These are phyloP conservation scores for Aspergillus heteromorphus DNA, from an alignment of 495 filamentous ascomycete genomes.

Conservation along the genomic window DNA sequence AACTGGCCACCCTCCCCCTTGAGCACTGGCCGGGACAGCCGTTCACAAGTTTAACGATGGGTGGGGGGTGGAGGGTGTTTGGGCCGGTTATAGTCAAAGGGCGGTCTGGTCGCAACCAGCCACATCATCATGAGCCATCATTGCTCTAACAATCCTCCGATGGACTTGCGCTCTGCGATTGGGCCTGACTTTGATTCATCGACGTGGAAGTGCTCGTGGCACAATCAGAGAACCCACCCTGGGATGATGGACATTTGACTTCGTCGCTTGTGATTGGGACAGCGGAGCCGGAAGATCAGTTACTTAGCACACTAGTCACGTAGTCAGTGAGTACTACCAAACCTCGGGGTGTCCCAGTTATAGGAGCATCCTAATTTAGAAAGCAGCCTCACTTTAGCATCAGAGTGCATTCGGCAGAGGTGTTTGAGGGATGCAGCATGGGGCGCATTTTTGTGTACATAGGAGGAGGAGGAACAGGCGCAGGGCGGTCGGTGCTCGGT, in stretches of 20 bases:
- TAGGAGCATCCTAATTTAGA: too few relatives aligned
- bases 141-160: background rate
- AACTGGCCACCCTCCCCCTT: background rate
- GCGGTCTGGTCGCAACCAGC: slow-evolving; percentile 3
- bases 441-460: too few relatives aligned
- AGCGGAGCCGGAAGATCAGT: background rate
- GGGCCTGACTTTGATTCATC: background rate
- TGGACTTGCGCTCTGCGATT: background rate
- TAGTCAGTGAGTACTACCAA: too few relatives aligned
- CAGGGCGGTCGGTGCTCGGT: too few relatives aligned
- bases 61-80: background rate
- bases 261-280: background rate
- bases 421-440: too few relatives aligned
- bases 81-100: background rate
- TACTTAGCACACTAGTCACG: too few relatives aligned
- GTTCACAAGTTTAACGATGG: background rate
- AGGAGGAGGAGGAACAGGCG: too few relatives aligned
- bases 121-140: background rate
- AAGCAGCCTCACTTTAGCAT: too few relatives aligned
- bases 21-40: background rate
- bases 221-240: background rate
- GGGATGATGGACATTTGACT: background rate
- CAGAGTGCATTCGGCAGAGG: too few relatives aligned
- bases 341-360: too few relatives aligned
- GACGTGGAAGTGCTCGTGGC: background rate